Percentiles rank a stretch among this genome's conserved stretches.
Evolutionary conservation across 495 filamentous ascomycete genomes (phyloP).

Genomic region (Penicillium maclennaniae): DNA sequence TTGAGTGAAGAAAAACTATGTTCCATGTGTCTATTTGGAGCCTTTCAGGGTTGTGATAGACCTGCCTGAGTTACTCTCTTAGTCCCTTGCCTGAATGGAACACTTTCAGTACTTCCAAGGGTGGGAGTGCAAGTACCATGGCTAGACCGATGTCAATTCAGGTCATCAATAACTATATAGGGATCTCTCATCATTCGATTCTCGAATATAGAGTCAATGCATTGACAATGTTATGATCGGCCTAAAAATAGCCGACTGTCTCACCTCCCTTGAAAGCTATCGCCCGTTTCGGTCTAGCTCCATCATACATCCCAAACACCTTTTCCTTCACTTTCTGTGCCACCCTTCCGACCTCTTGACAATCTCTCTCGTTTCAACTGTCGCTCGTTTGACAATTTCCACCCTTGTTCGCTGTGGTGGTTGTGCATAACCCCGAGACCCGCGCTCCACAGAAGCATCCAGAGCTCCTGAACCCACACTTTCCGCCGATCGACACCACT

Average conservation of each 20-base stretch:
- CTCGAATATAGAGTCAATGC: not conserved
- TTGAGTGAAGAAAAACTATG: no score
- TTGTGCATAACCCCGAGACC: not conserved
- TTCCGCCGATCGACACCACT: constrained; percentile 19
- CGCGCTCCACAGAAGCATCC: not conserved
- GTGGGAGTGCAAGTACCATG: not conserved
- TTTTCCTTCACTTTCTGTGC: constrained; percentile 3
- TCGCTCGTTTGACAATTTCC: constrained; percentile 14
- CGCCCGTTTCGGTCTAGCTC: constrained; percentile 24
- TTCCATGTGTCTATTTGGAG: not conserved
- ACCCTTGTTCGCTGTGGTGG: constrained; percentile 6
- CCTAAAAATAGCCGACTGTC: constrained; percentile 28
- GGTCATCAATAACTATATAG: not conserved
- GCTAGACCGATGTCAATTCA: not conserved
- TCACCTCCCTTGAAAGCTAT: constrained; percentile 16
- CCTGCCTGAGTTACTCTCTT: not conserved
- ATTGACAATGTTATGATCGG: not conserved
- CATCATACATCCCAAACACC: constrained; percentile 20
- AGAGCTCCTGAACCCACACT: constrained; percentile 5
- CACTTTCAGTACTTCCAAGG: not conserved
- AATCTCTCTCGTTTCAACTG: not conserved
- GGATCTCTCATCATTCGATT: not conserved
- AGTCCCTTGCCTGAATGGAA: not conserved
- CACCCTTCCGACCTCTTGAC: constrained; percentile 1
- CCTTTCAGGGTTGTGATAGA: not conserved